These are phyloP conservation scores for Rhododendron vialii DNA, from an alignment of 148 eudicot genomes.

Conservation along the genomic window DNA sequence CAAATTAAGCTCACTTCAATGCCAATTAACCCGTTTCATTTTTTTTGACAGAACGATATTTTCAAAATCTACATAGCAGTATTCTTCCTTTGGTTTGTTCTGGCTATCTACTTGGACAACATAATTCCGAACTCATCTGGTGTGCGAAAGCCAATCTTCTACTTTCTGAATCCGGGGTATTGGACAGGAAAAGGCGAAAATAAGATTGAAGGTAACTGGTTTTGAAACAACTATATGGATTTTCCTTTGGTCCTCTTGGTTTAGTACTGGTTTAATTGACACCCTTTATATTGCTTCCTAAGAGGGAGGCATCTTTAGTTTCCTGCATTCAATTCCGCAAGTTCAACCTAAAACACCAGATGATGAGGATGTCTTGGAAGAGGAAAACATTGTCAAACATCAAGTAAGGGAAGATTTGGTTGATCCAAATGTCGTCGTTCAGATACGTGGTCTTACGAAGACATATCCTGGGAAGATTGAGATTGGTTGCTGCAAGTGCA, in stretches of 20 bases:
- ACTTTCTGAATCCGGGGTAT: slow-evolving; percentile 71
- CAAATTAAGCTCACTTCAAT: not conserved
- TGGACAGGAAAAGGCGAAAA: slow-evolving; percentile 79
- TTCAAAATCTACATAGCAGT: slow-evolving; percentile 43
- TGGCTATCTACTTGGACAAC: slow-evolving; percentile 90
- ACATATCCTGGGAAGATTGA: slow-evolving; percentile 54
- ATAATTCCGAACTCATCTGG: slow-evolving; percentile 72
- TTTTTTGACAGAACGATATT: slow-evolving; percentile 40
- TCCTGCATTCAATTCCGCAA: slow-evolving; percentile 41
- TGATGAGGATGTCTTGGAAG: slow-evolving; percentile 79
- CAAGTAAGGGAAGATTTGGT: slow-evolving; percentile 40
- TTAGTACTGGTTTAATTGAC: not conserved
- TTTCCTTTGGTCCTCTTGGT: not conserved
- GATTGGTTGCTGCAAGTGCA: slow-evolving; percentile 66
- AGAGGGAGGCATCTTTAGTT: slow-evolving; percentile 77
- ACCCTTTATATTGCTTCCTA: not conserved
- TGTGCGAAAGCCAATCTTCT: slow-evolving; percentile 62
- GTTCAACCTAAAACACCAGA: slow-evolving; percentile 44
- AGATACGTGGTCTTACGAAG: slow-evolving; percentile 78
- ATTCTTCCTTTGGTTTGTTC: slow-evolving; percentile 39
- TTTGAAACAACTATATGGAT: not conserved
- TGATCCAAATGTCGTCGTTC: slow-evolving; percentile 67
- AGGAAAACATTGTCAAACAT: slow-evolving; percentile 71
- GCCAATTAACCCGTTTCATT: not conserved
- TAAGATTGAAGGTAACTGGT: slow-evolving; percentile 47